A percentile compares a stretch with the other conserved stretches of the same genome.
Conservation (phyloP, 306 rosid species). For the Canavalia ensiformis region DNA sequence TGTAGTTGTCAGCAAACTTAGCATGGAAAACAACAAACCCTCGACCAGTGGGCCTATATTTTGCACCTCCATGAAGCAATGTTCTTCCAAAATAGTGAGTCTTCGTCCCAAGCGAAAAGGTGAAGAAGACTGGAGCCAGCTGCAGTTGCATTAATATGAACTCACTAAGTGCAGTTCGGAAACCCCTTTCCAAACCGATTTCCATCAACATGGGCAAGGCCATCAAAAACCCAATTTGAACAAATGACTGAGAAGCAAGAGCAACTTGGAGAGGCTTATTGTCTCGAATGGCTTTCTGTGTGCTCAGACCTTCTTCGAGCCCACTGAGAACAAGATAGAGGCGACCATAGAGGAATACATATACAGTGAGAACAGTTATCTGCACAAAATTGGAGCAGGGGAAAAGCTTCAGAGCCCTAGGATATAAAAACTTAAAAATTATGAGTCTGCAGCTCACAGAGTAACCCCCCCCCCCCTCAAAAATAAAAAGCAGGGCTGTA, state of each 20-base stretch:
- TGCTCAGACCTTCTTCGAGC: constrained; percentile 60
- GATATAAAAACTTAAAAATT: constrained; percentile 28
- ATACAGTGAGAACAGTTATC: constrained; percentile 63
- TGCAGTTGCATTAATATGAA: constrained; percentile 64
- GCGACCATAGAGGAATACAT: constrained; percentile 63
- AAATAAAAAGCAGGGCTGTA: too few relatives aligned
- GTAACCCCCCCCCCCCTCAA: constrained; percentile 1
- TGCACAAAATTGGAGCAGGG: constrained; percentile 44
- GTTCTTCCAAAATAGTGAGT: constrained; percentile 69
- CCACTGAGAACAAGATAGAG: constrained; percentile 66
- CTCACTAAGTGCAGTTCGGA: constrained; percentile 64
- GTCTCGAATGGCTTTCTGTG: constrained; percentile 55
- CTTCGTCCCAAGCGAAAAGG: constrained; percentile 64
- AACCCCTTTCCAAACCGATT: constrained; percentile 68
- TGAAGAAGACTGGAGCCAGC: constrained; percentile 65
- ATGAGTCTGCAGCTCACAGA: constrained; percentile 11
- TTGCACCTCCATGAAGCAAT: constrained; percentile 64
- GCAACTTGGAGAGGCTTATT: constrained; percentile 69
- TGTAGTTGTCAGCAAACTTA: constrained; percentile 63
- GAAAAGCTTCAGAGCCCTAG: constrained; percentile 26
- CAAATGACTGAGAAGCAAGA: constrained; percentile 62
- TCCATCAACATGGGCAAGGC: constrained; percentile 69
- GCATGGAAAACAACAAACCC: constrained; percentile 70
- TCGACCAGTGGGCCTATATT: constrained; percentile 64
- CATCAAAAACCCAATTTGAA: constrained; percentile 61